phyloP scores from a whole-genome alignment of 768 basidiomycete genomes.

The Macrolepiota albuminosa region DNA sequence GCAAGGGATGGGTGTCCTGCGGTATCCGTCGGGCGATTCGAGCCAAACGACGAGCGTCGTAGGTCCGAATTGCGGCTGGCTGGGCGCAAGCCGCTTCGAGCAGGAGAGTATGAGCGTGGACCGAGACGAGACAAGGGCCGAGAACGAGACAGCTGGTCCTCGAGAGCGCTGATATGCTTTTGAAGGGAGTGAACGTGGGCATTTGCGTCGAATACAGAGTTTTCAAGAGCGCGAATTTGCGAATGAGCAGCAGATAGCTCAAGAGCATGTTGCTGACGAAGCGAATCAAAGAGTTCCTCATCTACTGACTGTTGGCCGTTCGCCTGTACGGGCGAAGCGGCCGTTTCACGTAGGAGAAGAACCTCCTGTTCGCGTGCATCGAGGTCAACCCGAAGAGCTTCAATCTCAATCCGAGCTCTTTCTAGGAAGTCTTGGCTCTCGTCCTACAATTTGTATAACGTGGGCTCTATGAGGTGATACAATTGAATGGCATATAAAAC shows the following conservation, averaged over 20 bases:
- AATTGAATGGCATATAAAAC: conserved; percentile 7
- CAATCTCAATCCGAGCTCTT: conserved; percentile 65
- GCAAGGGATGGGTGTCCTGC: conserved; percentile 35
- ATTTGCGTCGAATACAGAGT: conserved; percentile 67
- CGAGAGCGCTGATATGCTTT: conserved; percentile 58
- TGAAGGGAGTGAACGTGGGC: conserved; percentile 62
- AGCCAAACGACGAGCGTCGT: conserved; percentile 32
- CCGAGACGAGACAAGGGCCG: conserved; percentile 39
- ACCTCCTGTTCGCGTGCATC: conserved; percentile 62
- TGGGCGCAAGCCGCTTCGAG: conserved; percentile 37
- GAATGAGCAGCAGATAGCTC: conserved; percentile 80
- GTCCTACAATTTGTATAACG: conserved; percentile 28
- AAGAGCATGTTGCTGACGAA: conserved; percentile 72
- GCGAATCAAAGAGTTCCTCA: conserved; percentile 66
- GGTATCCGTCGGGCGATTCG: conserved; percentile 32
- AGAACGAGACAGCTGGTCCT: conserved; percentile 57
- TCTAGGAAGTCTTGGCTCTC: conserved; percentile 63
- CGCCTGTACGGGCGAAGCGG: conserved; percentile 34
- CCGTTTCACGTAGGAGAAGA: conserved; percentile 47
- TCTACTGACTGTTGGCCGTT: conserved; percentile 52
- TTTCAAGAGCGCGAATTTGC: conserved; percentile 73
- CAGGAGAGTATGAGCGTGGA: conserved; percentile 44
- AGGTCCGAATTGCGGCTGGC: conserved; percentile 36
- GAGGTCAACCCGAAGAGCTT: conserved; percentile 61
- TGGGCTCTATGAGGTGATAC: neutral